Conservation (phyloP, 2,329 filamentous ascomycete genomes). For the Verticillium zaregamsianum region DNA sequence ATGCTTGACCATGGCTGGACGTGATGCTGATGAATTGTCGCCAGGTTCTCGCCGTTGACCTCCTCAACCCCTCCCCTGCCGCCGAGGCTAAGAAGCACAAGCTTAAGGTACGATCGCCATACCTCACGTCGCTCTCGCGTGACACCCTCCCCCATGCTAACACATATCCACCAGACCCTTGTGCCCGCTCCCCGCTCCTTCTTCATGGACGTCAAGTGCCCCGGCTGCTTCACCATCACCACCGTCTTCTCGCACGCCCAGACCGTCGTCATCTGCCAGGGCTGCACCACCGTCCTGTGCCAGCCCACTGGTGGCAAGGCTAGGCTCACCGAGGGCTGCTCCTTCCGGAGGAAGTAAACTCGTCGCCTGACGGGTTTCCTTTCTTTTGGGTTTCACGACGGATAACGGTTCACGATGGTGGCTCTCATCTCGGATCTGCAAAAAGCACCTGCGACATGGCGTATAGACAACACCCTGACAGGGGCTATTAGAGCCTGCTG, state of each 20-base stretch:
- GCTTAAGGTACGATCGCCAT: conserved; percentile 76
- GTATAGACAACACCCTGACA: conserved; percentile 38
- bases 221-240: conserved; percentile 99
- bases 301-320: conserved; percentile 99
- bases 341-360: conserved; percentile 99
- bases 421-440: conserved; percentile 54
- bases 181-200: conserved; percentile 96
- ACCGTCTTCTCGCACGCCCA: conserved; percentile 99
- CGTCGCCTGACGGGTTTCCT: conserved; percentile 39
- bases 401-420: conserved; percentile 34
- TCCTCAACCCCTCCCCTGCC: conserved; percentile 97
- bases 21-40: conserved; percentile 17
- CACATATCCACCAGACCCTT: conserved; percentile 59
- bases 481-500: conserved; percentile 28
- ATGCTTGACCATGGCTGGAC: conserved; percentile 9
- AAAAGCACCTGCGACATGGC: conserved; percentile 46
- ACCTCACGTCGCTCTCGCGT: conserved; percentile 1
- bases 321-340: conserved; percentile 98
- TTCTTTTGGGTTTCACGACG: conserved; percentile 46
- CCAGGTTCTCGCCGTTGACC: conserved; percentile 93
- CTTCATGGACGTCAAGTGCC: conserved; percentile 99
- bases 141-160: conserved; percentile 12
- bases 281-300: conserved; percentile 99
- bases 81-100: conserved; percentile 99
- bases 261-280: conserved; percentile 99